These are phyloP conservation scores for Lichtheimia ornata DNA, from an alignment of 371 early-diverging fungal species.

Conservation along the genomic window DNA sequence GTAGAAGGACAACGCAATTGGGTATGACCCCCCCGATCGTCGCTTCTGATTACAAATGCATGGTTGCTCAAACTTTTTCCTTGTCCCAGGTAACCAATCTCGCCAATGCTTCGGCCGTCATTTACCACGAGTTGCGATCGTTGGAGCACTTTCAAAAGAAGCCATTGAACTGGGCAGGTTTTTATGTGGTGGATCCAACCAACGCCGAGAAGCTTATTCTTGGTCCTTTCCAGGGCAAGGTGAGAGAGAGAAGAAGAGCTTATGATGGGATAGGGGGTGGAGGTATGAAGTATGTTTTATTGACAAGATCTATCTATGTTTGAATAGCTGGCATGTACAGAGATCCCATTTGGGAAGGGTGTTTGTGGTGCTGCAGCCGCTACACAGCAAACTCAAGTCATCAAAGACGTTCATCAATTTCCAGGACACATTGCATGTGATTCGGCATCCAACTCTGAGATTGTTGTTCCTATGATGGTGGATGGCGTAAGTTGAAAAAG, in stretches of 20 bases:
- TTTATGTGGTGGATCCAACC: slow-evolving; percentile 72
- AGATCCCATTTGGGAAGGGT: slow-evolving; percentile 80
- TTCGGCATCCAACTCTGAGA: slow-evolving; percentile 82
- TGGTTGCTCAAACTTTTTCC: too few species aligned
- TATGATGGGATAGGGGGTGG: slow-evolving; percentile 1
- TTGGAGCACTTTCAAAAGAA: slow-evolving; percentile 60
- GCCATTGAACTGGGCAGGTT: slow-evolving; percentile 93
- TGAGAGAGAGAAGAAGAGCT: slow-evolving; percentile 21
- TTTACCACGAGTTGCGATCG: slow-evolving; percentile 73
- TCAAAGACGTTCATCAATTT: slow-evolving; percentile 82
- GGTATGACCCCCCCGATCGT: slow-evolving; percentile 28
- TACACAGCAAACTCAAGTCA: slow-evolving; percentile 55
- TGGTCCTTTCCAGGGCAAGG: slow-evolving; percentile 93
- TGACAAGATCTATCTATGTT: neutral
- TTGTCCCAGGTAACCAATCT: slow-evolving; percentile 68
- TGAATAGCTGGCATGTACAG: slow-evolving; percentile 76
- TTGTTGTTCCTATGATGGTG: slow-evolving; percentile 83
- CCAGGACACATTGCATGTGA: slow-evolving; percentile 95
- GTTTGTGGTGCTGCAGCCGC: slow-evolving; percentile 88
- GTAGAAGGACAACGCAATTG: slow-evolving; percentile 56
- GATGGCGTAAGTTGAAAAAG: slow-evolving; percentile 37
- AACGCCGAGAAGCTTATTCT: slow-evolving; percentile 57
- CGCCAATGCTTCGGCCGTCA: slow-evolving; percentile 78
- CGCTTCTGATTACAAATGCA: neutral
- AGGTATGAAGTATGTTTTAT: neutral